Base-by-base conservation (phyloP, 202 grass and related monocot genomes). In the Alloteropsis angusta region DNA sequence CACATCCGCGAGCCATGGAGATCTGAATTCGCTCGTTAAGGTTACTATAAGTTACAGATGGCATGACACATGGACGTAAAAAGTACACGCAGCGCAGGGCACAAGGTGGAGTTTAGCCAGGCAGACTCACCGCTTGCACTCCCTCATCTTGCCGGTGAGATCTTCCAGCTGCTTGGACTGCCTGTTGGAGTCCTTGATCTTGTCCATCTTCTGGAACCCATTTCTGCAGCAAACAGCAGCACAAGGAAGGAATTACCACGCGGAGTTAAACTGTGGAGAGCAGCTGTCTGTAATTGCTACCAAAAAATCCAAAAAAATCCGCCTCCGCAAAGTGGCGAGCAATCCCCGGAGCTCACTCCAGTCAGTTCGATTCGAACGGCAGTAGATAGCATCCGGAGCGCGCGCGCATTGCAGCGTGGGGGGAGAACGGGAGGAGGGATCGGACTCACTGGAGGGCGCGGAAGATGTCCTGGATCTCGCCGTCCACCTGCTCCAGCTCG, bases 191-290 rank as follows among this genome's bases (percentile, higher is more conserved):
- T 99, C 96, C 88, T 92, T 99, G 75, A 99, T 93, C 88, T 99
- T 99, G 74, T 96, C 96, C 58, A 99, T 83, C 81, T 99, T 99
- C 79, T 93, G 92, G 87, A 99, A 99, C 63, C 92, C 96, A 86
- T 99, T 90, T 30, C 96, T 99, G 88, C 58, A 96, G 68, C 37
- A 81, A 84, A 26, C 43, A 81, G 7, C 17, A 68, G 5, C 16
- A 59, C 13, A 56, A 36, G 35, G 3, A 35, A 35, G 32, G 75
- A 9, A 38, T 16, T 47, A 74, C 0, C 16, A 48, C 14, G 17
- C 46, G 15, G 4, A 10, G 12, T 3, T 8, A 70, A 66, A 35
- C 22, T 36, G 0, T 1, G n/a, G n/a, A 10, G 4, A 68, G 21
- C 0, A 30, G 18, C 15, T 26, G 65, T 35, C 41, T 46, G 18